Percentiles rank a stretch among this genome's conserved stretches.
These are phyloP conservation scores for Ceratocystis eucalypticola DNA, from an alignment of 2,329 filamentous ascomycete species.

Conservation along the genomic window DNA sequence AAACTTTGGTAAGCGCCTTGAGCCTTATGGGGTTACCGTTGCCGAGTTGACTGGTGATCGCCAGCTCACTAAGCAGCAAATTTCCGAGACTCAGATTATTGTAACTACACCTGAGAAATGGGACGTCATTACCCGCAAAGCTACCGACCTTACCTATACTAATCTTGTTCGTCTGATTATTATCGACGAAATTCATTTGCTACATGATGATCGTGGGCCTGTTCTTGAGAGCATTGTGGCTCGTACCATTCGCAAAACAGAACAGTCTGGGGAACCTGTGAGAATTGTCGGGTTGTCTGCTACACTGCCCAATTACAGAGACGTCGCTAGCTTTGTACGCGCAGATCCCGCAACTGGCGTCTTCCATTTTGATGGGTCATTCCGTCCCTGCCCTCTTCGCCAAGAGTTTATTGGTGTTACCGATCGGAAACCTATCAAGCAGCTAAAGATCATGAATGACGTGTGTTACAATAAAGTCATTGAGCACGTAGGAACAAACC, in stretches of 20 bases:
- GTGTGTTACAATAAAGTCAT: constrained; percentile 96
- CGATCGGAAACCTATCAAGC: constrained; percentile 96
- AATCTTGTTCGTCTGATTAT: constrained; percentile 92
- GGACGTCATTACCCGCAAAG: constrained; percentile 97
- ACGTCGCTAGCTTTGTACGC: constrained; percentile 89
- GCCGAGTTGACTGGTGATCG: constrained; percentile 95
- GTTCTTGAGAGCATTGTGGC: constrained; percentile 95
- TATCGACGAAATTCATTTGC: constrained; percentile 94
- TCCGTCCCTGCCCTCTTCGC: constrained; percentile 80
- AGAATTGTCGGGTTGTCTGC: constrained; percentile 86
- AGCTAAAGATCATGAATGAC: constrained; percentile 98
- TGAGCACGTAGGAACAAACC: constrained; percentile 82
- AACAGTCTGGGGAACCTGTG: constrained; percentile 88
- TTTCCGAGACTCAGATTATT: constrained; percentile 93
- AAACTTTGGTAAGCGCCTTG: constrained; percentile 84
- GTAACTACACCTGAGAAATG: constrained; percentile 98
- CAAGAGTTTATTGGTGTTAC: constrained; percentile 97
- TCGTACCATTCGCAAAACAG: constrained; percentile 79
- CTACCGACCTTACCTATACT: constrained; percentile 91
- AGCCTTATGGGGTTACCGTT: constrained; percentile 81
- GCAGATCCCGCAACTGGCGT: constrained; percentile 74
- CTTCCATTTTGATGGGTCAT: constrained; percentile 94
- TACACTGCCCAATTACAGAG: constrained; percentile 88
- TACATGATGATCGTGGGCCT: constrained; percentile 93
- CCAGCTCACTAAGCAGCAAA: constrained; percentile 96